Conservation (phyloP, 768 basidiomycete species). For the Psilocybe cyanescens region DNA sequence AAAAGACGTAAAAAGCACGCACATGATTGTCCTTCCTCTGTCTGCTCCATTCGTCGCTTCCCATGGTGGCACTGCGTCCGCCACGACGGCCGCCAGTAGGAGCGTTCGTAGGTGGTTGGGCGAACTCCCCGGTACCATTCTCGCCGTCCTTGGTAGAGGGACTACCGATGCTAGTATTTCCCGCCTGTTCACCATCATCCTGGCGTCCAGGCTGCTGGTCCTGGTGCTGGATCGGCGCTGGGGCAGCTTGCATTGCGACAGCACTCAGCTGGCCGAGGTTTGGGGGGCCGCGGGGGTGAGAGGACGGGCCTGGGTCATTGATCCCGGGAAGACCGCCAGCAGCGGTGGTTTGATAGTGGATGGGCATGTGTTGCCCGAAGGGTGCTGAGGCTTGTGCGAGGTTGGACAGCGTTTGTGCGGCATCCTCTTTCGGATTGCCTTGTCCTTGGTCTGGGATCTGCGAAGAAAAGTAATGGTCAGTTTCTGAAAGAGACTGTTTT, state of each 20-base stretch:
- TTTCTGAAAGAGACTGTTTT: too few relatives aligned
- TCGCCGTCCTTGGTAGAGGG: conserved; percentile 17
- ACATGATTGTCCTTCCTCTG: conserved; percentile 86
- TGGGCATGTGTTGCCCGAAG: conserved; percentile 35
- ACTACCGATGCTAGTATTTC: conserved; percentile 13
- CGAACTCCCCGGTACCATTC: not conserved
- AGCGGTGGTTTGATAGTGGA: conserved; percentile 34
- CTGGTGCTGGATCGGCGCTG: conserved; percentile 28
- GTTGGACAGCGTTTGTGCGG: conserved; percentile 51
- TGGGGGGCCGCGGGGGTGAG: conserved; percentile 71
- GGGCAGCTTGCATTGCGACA: conserved; percentile 51
- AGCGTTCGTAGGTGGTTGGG: conserved; percentile 27
- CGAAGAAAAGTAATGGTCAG: not conserved
- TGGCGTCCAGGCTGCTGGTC: conserved; percentile 22
- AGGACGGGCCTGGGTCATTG: conserved; percentile 73
- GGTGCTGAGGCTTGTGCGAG: conserved; percentile 51
- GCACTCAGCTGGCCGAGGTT: conserved; percentile 63
- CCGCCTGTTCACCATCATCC: conserved; percentile 18
- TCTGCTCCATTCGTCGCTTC: conserved; percentile 78
- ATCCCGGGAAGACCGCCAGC: conserved; percentile 50
- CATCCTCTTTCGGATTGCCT: conserved; percentile 62
- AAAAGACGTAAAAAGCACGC: conserved; percentile 25
- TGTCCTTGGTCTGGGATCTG: conserved; percentile 45
- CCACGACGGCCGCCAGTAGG: conserved; percentile 48
- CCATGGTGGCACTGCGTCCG: conserved; percentile 63